Evolutionary conservation across 2,329 filamentous ascomycete species (phyloP), one percentile per base, ranked within the genome.

Genomic region (Aspergillus versicolor): DNA sequence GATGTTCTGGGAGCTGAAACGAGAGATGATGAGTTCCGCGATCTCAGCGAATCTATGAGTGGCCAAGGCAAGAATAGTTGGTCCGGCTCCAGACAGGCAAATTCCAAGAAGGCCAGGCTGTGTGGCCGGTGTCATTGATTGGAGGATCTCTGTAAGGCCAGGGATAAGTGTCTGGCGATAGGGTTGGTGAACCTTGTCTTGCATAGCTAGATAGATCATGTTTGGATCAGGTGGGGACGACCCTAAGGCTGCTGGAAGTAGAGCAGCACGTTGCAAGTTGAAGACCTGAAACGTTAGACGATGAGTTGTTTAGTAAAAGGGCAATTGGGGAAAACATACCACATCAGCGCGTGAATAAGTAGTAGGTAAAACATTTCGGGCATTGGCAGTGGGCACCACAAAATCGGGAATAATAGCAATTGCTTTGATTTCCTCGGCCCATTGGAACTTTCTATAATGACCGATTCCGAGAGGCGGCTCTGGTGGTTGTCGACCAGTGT

Each of bases 131-230:
- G 90, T 96, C 80, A 97, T 92, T 59, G 89, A 93, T 73, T 91
- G 86, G 52, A 99, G 86, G 53, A 99, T 93, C 71, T 96, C 89
- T 15, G 90, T 89, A 56, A 99, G 82, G 0, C 93, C 94, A 1
- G 94, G 94, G 65, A 99, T 96, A 61, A 99, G 84, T 2, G 84
- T 88, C 76, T 94, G 88, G 53, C 94, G 88, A 79, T 99, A 97
- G 43, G 92, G 94, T 76, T 99, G 94, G 78, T 99, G 94, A 60
- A 99, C 86, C 77, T 92, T 96, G 80, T 99, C 94, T 78, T 97
- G 94, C 94, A 99, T 99, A 46, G 92, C 93, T 47, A 95, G 87
- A 79, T 95, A 95, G 73, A 99, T 99, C 75, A 96, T 88, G 67
- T 95, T 88, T 21, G 94, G 88, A 70, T 97, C 89, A 2, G 92